Evolutionary conservation across 768 basidiomycete species (phyloP), one percentile per base, ranked within the genome.

Genomic region (Basidioascus undulatus): DNA sequence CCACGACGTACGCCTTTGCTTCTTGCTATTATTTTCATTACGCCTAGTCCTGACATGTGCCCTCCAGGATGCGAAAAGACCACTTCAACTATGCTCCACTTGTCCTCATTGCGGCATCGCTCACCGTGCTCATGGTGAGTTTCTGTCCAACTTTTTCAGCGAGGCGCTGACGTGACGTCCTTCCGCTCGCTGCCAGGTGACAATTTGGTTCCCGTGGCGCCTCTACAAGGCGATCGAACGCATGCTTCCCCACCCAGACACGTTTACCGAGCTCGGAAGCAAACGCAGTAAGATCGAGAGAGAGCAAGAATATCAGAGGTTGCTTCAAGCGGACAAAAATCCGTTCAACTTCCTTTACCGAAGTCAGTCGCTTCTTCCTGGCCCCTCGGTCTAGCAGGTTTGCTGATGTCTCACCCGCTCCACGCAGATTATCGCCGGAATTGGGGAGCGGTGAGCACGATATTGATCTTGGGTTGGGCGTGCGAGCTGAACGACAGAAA

Each of bases 291-390:
- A 53, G 19, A 57, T 57, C 21, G 72, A 77, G 43, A 56, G 74
- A 65, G 69, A 77, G 48, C 65, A 59, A 13, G 77, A 79, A 60
- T 79, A 81, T 45, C 69, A 74, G 45, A 63, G 74, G 20, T 49
- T 78, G 10, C 61, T 79, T 16, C 57, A 61, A 38, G 65, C 70
- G 3, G 78, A 80, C 54, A 58, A 54, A 13, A 74, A 72, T 52
- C 73, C 77, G 3, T 70, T 78, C 47, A 62, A 64, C 2, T 81
- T 78, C 53, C 58, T 82, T 4, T 81, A 80, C 47, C 65, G 59
- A 37, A 71, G 76, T 74, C 50, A 32, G 65, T n/a, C 18, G 26
- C 18, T 19, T 53, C n/a, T 16, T n/a, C 35, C 6, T 28, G 15
- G 3, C 6, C 5, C 4, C n/a, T n/a, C n/a, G n/a, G n/a, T n/a